Evolutionary conservation across 495 filamentous ascomycete species (phyloP).

Genomic region (Penicillium bovifimosum): DNA sequence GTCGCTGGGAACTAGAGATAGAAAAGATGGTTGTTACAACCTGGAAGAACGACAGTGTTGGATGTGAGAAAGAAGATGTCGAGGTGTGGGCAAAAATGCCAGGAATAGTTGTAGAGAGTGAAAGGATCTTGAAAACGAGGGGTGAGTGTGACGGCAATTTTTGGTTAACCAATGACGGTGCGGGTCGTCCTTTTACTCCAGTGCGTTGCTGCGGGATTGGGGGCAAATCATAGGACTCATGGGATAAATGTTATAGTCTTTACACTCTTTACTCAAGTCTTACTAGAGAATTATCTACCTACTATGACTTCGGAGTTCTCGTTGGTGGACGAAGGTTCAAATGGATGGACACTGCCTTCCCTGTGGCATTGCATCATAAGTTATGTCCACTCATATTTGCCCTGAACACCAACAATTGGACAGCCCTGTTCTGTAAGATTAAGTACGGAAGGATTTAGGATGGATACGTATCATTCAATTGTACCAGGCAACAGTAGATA

Average conservation of each 20-base stretch:
- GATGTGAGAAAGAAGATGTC: not conserved
- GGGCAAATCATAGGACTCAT: not conserved
- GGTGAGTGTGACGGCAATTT: conserved; percentile 30
- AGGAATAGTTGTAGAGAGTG: conserved; percentile 10
- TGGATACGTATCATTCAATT: too few species aligned
- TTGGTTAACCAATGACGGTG: conserved; percentile 24
- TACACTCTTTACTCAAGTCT: not conserved
- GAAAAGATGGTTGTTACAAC: conserved; percentile 19
- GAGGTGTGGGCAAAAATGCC: conserved; percentile 3
- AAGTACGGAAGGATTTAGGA: not conserved
- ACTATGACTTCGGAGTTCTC: too few species aligned
- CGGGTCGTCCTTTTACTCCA: conserved; percentile 16
- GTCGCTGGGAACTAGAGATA: not conserved
- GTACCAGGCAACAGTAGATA: too few species aligned
- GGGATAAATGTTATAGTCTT: not conserved
- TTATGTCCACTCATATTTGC: not conserved
- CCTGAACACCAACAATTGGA: conserved; percentile 3
- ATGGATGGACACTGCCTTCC: not conserved
- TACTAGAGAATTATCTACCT: not conserved
- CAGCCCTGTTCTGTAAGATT: not conserved
- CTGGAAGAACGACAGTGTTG: conserved; percentile 12
- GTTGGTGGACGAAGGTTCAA: too few species aligned
- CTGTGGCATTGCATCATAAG: conserved; percentile 1
- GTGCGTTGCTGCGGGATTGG: not conserved
- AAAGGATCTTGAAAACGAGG: conserved; percentile 27